Conservation (phyloP, 345 rosid genomes). For the Rhodomyrtus tomentosa region DNA sequence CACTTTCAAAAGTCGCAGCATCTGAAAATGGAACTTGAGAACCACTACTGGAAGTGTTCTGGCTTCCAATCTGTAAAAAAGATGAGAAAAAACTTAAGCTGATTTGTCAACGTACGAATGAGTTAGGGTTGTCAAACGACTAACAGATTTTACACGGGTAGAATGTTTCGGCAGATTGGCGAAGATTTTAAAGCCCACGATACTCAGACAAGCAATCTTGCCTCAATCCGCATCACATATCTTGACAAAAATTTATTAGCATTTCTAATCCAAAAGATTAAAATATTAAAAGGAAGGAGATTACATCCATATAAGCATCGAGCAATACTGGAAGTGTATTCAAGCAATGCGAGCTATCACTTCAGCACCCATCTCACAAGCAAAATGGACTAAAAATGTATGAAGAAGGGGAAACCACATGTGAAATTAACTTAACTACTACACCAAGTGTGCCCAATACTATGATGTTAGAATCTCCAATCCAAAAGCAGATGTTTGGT, state of each 20-base stretch:
- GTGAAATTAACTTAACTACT: not conserved
- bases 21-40: slow-evolving; percentile 23
- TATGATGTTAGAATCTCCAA: not conserved
- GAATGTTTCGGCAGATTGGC: not conserved
- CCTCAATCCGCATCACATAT: not conserved
- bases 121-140: not conserved
- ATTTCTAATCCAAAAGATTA: not conserved
- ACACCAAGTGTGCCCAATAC: not conserved
- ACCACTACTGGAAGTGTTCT: slow-evolving; percentile 41
- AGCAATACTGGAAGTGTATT: not conserved
- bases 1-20: slow-evolving; percentile 37
- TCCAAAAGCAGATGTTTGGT: not conserved
- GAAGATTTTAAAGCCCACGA: not conserved
- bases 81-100: not conserved
- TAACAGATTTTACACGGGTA: not conserved
- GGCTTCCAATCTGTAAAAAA: slow-evolving; percentile 39
- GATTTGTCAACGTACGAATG: not conserved
- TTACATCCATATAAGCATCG: not conserved
- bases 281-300: not conserved
- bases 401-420: not conserved
- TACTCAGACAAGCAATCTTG: not conserved
- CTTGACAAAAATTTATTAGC: not conserved
- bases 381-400: not conserved
- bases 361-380: not conserved
- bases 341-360: not conserved